A percentile compares a stretch with the other conserved stretches of the same genome.
These are phyloP conservation scores for Carex parvula DNA, from an alignment of 176 grass and related monocot species.

Conservation along the genomic window DNA sequence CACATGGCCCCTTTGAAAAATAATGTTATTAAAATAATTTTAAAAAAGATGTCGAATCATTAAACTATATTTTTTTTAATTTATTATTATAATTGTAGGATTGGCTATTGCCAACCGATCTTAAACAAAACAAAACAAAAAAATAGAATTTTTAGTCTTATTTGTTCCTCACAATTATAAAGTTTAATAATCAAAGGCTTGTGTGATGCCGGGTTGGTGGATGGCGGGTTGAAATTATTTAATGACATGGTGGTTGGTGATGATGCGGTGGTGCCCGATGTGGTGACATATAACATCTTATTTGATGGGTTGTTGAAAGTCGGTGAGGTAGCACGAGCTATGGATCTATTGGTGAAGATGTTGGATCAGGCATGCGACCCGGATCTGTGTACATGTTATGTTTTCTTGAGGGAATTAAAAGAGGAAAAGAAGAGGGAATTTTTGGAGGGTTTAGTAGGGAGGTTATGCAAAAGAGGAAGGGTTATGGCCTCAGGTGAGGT, in stretches of 20 bases:
- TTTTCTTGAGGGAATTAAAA: constrained; percentile 53
- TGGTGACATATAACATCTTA: constrained; percentile 62
- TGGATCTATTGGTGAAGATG: constrained; percentile 66
- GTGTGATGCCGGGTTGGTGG: constrained; percentile 61
- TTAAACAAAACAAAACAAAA: too few species aligned
- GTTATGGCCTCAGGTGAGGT: constrained; percentile 46
- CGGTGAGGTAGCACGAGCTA: constrained; percentile 45
- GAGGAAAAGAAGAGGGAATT: constrained; percentile 51
- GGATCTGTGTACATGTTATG: constrained; percentile 66
- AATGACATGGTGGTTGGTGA: constrained; percentile 60
- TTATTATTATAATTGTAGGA: too few species aligned
- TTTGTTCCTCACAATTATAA: too few species aligned
- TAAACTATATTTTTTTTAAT: too few species aligned
- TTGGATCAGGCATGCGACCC: constrained; percentile 76
- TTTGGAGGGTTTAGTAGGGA: constrained; percentile 67
- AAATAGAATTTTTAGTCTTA: too few species aligned
- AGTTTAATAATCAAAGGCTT: constrained; percentile 72
- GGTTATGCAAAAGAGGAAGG: constrained; percentile 58
- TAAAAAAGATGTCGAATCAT: too few species aligned
- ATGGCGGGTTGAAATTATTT: constrained; percentile 62
- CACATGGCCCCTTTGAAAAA: too few species aligned
- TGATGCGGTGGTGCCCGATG: constrained; percentile 56
- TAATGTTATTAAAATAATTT: too few species aligned
- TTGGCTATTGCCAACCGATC: too few species aligned
- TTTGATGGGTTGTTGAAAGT: constrained; percentile 51